Evolutionary conservation across 75 land plant genomes (phyloP).

Genomic region (Selaginella tamariscina): DNA sequence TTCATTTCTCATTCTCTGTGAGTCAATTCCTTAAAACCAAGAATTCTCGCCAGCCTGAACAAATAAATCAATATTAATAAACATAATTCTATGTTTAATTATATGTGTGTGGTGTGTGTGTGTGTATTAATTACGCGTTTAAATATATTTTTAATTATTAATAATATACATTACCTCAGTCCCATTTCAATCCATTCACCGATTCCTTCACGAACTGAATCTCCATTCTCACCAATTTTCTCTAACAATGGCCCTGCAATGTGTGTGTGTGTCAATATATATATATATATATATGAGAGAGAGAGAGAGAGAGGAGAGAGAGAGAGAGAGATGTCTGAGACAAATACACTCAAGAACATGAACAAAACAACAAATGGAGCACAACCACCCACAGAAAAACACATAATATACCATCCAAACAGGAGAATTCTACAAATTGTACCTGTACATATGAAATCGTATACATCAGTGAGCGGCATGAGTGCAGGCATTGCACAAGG

Average conservation of each 20-base stretch:
- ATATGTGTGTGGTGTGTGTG: too few species aligned
- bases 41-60: constrained; percentile 42
- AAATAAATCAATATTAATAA: too few species aligned
- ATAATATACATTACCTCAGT: too few species aligned
- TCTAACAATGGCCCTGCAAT: constrained; percentile 54
- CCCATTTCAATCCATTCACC: constrained; percentile 61
- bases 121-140: too few species aligned
- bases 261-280: too few species aligned
- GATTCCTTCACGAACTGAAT: constrained; percentile 36
- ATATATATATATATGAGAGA: too few species aligned
- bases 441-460: constrained; percentile 18
- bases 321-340: too few species aligned
- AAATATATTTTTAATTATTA: too few species aligned
- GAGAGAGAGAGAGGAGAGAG: too few species aligned
- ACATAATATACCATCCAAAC: background rate
- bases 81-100: too few species aligned
- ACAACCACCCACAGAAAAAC: background rate
- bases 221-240: constrained; percentile 35
- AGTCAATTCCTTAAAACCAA: constrained; percentile 42
- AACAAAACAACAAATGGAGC: background rate
- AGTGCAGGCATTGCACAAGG: constrained; percentile 11
- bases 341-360: constrained; percentile 36
- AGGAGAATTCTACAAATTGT: background rate
- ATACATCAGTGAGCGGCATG: constrained; percentile 52
- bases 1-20: constrained; percentile 47